phyloP scores from a whole-genome alignment of 179 eudicot genomes.

The Beta lomatogona region DNA sequence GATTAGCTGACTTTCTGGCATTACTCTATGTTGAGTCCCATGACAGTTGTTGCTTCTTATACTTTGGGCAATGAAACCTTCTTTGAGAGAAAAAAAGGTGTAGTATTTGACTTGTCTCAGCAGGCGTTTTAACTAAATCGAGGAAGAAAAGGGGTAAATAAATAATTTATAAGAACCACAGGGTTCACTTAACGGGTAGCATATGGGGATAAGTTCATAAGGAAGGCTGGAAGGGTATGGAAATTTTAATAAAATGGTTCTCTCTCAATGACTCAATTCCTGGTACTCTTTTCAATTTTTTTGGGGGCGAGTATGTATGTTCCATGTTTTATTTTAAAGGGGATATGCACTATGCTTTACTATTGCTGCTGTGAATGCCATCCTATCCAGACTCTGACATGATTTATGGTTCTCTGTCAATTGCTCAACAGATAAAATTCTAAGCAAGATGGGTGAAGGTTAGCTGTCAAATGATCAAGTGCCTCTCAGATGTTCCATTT shows the following conservation, averaged over 20 bases:
- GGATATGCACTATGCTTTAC: neutral
- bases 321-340: neutral
- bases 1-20: neutral
- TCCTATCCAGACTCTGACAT: conserved; percentile 9
- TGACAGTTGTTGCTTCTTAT: neutral
- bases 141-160: neutral
- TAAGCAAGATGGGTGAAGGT: conserved; percentile 96
- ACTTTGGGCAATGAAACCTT: neutral
- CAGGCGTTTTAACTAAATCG: neutral
- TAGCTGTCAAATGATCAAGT: conserved; percentile 59
- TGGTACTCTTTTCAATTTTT: neutral
- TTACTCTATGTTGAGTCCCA: neutral
- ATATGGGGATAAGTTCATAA: neutral
- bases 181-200: neutral
- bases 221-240: neutral
- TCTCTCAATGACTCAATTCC: neutral
- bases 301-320: neutral
- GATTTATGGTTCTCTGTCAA: conserved; percentile 6
- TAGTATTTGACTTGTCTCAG: neutral
- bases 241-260: neutral
- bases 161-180: neutral
- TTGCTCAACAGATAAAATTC: conserved; percentile 69
- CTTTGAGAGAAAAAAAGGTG: neutral
- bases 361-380: conserved; percentile 2
- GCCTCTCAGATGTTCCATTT: conserved; percentile 58